Evolutionary conservation across 1,139 yeast species (phyloP).

Genomic region (Diutina neorugosa): DNA sequence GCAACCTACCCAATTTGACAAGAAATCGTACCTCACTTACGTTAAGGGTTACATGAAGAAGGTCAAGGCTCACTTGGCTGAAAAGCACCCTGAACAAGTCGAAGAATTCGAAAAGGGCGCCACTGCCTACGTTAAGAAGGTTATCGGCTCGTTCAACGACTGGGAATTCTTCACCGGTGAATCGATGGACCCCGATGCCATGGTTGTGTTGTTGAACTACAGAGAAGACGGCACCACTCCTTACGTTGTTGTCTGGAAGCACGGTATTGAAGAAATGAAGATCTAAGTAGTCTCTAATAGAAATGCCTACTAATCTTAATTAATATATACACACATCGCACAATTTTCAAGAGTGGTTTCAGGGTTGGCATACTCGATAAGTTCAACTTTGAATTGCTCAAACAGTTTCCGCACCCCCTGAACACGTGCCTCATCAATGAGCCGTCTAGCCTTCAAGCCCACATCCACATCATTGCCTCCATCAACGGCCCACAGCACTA

Average conservation of each 20-base stretch:
- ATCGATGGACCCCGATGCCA: slow-evolving; percentile 99
- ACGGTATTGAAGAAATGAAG: slow-evolving; percentile 84
- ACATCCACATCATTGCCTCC: slow-evolving; percentile 40
- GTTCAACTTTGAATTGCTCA: slow-evolving; percentile 25
- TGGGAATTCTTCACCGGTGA: slow-evolving; percentile 99
- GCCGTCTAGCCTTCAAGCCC: slow-evolving; percentile 58
- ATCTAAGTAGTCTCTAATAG: slow-evolving; percentile 35
- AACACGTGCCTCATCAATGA: slow-evolving; percentile 46
- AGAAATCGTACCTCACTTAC: slow-evolving; percentile 91
- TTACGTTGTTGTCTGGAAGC: slow-evolving; percentile 96
- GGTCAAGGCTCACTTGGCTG: slow-evolving; percentile 81
- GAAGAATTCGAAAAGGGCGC: slow-evolving; percentile 95
- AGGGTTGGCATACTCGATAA: slow-evolving; percentile 47
- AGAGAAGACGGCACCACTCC: slow-evolving; percentile 99
- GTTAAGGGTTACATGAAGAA: slow-evolving; percentile 98
- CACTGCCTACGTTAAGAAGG: slow-evolving; percentile 87
- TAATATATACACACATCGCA: neutral
- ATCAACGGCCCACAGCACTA: slow-evolving; percentile 83
- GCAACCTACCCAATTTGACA: slow-evolving; percentile 90
- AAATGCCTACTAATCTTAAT: neutral
- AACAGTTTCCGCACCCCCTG: slow-evolving; percentile 30
- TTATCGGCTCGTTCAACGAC: slow-evolving; percentile 88
- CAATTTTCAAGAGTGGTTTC: slow-evolving; percentile 56
- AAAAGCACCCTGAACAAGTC: slow-evolving; percentile 76
- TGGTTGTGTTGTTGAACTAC: slow-evolving; percentile 97